A percentile compares a stretch with the other conserved stretches of the same genome.
These are phyloP conservation scores for Microglena sp. DNA, from an alignment of 139 green algal species.

Conservation along the genomic window DNA sequence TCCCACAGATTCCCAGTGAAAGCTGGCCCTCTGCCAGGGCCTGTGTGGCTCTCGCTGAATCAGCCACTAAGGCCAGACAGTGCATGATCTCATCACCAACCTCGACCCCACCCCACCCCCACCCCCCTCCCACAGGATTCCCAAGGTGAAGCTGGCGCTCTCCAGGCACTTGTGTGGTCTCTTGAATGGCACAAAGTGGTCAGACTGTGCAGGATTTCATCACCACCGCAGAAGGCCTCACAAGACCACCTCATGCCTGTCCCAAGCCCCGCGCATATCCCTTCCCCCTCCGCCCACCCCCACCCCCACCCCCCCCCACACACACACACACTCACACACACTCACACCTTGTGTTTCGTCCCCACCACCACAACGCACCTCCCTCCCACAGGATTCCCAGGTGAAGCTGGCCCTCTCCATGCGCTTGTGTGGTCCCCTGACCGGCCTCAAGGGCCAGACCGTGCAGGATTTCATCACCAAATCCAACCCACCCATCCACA, in stretches of 20 bases:
- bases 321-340: no score
- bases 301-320: no score
- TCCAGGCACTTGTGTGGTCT: slow-evolving; percentile 44
- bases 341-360: no score
- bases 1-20: slow-evolving; percentile 19
- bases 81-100: slow-evolving; percentile 56
- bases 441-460: slow-evolving; percentile 52
- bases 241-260: no score
- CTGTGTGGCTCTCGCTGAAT: slow-evolving; percentile 56
- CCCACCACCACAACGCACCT: no score
- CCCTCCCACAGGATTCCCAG: neutral
- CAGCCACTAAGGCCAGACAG: slow-evolving; percentile 50
- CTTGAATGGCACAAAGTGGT: slow-evolving; percentile 48
- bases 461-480: slow-evolving; percentile 56
- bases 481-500: no score
- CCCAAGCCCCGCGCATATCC: no score
- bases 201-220: no score
- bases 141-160: slow-evolving; percentile 46
- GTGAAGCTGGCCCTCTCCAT: slow-evolving; percentile 53
- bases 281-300: no score
- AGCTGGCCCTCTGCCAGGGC: slow-evolving; percentile 48
- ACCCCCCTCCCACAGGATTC: no score
- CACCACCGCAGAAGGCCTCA: no score
- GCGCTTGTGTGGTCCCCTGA: slow-evolving; percentile 50
- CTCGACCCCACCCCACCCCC: no score